Evolutionary conservation across 305 asterid genomes (phyloP).

Genomic region (Fraxinus ornus): DNA sequence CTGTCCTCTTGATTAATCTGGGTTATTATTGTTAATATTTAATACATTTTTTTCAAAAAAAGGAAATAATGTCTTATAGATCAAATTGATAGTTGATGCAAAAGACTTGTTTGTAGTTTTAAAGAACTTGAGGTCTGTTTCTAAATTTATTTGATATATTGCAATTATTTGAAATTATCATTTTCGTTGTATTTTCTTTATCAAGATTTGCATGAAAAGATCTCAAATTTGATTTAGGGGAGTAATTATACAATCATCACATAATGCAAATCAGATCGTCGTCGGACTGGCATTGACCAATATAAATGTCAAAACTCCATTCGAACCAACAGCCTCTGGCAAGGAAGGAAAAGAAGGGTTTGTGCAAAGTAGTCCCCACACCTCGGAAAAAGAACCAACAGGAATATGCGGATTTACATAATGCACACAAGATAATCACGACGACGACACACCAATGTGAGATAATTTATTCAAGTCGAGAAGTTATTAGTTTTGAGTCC

Average conservation of each 20-base stretch:
- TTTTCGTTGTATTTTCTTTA: background rate
- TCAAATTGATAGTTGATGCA: background rate
- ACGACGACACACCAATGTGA: background rate
- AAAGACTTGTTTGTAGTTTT: background rate
- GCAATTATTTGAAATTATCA: background rate
- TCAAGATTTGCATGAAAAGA: background rate
- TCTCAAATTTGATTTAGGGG: background rate
- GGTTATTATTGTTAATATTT: background rate
- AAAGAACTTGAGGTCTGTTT: background rate
- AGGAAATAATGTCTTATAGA: background rate
- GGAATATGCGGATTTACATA: background rate
- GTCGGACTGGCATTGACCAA: background rate
- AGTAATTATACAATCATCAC: background rate
- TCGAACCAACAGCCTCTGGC: background rate
- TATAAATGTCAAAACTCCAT: background rate
- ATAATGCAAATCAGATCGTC: background rate
- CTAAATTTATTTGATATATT: background rate
- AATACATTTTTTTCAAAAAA: background rate
- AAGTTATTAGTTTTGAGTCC: constrained; percentile 31
- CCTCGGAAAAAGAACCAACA: background rate
- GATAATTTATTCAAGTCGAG: constrained; percentile 35
- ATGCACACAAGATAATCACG: background rate
- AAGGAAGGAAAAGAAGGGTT: background rate
- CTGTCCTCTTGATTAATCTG: background rate
- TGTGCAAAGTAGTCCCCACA: background rate